These are phyloP conservation scores for Triticum timopheevii DNA, from an alignment of 176 grass and related monocot genomes.

Conservation along the genomic window DNA sequence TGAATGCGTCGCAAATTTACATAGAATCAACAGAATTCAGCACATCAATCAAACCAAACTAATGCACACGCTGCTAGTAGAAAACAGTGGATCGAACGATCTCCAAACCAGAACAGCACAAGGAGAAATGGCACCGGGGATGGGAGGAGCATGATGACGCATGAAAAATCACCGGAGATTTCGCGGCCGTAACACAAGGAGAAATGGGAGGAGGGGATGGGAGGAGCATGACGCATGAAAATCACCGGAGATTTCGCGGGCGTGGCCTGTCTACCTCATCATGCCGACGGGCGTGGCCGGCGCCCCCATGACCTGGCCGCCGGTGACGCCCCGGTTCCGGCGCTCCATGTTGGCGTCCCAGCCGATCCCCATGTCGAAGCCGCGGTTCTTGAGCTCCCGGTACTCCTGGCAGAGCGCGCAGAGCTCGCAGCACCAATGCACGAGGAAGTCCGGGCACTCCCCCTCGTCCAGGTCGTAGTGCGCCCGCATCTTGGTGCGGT, in stretches of 20 bases:
- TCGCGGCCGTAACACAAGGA: background rate
- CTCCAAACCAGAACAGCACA: background rate
- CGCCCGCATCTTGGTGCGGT: slow-evolving; percentile 70
- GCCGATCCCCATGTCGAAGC: slow-evolving; percentile 91
- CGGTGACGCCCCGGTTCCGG: slow-evolving; percentile 56
- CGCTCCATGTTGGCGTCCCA: slow-evolving; percentile 78
- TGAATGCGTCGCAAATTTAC: background rate
- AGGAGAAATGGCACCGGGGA: background rate
- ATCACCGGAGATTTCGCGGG: background rate
- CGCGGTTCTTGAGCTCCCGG: slow-evolving; percentile 81
- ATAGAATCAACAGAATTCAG: background rate
- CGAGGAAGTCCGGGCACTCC: slow-evolving; percentile 70
- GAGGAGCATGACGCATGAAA: too few relatives aligned
- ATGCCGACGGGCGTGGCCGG: slow-evolving; percentile 72
- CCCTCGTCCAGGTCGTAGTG: slow-evolving; percentile 71
- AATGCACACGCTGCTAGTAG: background rate
- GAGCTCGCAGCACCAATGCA: slow-evolving; percentile 85
- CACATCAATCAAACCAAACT: background rate
- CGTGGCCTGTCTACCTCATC: slow-evolving; percentile 39
- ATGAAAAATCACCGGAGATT: background rate
- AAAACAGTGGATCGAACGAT: background rate
- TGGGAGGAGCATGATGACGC: too few relatives aligned
- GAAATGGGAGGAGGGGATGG: background rate
- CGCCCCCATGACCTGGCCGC: slow-evolving; percentile 53
- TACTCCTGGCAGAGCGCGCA: slow-evolving; percentile 85